Conservation (phyloP, 176 grass and related monocot genomes). For the Oryza officinalis region DNA sequence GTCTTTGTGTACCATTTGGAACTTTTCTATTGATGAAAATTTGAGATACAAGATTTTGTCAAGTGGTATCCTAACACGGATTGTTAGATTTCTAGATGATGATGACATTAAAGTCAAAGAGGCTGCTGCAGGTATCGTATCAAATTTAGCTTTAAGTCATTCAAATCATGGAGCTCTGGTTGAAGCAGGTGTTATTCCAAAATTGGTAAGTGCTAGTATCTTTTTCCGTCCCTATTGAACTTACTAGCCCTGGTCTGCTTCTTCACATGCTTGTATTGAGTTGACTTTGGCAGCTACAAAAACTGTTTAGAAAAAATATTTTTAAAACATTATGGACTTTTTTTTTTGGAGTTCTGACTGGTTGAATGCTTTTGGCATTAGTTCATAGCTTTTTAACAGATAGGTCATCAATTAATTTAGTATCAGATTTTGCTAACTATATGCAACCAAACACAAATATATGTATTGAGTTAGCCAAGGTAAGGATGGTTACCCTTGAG, state of each 20-base stretch:
- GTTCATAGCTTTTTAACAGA: background rate
- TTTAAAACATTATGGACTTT: background rate
- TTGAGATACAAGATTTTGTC: slow-evolving; percentile 53
- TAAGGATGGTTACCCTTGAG: background rate
- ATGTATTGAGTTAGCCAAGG: background rate
- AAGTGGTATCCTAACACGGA: slow-evolving; percentile 44
- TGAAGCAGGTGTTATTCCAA: slow-evolving; percentile 65
- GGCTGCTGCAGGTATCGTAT: slow-evolving; percentile 57
- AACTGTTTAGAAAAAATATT: background rate
- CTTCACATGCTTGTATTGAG: background rate
- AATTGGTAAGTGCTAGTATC: slow-evolving; percentile 48
- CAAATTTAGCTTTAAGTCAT: slow-evolving; percentile 61
- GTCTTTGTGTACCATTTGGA: slow-evolving; percentile 69
- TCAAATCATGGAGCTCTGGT: slow-evolving; percentile 52
- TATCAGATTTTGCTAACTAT: slow-evolving; percentile 2
- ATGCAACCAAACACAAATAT: background rate
- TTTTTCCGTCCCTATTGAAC: background rate
- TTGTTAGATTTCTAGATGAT: slow-evolving; percentile 66
- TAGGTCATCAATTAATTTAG: background rate
- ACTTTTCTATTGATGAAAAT: slow-evolving; percentile 64
- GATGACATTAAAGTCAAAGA: slow-evolving; percentile 73
- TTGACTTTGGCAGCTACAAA: slow-evolving; percentile 6
- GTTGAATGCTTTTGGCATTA: background rate
- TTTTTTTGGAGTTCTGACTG: background rate
- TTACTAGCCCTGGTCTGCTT: background rate